Base-by-base conservation (phyloP, 176 grass and related monocot genomes). In the Areca catechu region DNA sequence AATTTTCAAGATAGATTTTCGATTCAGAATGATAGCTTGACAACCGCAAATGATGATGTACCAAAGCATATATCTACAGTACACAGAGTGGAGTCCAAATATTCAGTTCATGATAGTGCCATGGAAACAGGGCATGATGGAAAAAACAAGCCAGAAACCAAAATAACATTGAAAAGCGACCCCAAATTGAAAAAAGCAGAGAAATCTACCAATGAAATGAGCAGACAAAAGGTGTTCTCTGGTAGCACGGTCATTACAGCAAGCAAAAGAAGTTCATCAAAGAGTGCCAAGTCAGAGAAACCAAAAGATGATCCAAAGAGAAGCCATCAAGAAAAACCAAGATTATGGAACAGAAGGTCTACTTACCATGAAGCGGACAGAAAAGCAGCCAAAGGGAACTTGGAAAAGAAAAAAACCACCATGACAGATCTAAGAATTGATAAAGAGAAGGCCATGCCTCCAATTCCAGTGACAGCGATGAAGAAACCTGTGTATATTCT, bases 191-290 rank as follows among this genome's bases (percentile, higher is more conserved):
- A 28, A 49, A 72, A 54, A 43, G 51, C 56, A 66, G 52, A 71
- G 52, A 61, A 56, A 60, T 63, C 24, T 1, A 65, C 16, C 3
- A 60, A 77, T 17, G 76, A 89, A 67, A 20, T 74, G 18, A 67
- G 69, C 50, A 77, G n/a, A 43, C 34, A 43, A 55, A 76, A 48
- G 79, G 71, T 27, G 74, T 56, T 48, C 48, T 58, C 21, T 71
- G 18, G 20, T 7, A 50, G 60, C 62, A 54, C 29, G 20, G 53
- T 53, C 22, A 15, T 10, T 57, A 51, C 34, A 57, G 51, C 51
- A 71, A 57, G 9, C 60, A 62, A 4, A 29, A 28, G 71, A 23
- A 22, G 17, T 70, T 54, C 23, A 67, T 51, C 20, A 54, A 73
- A 74, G 49, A 71, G 70, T 65, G 23, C 3, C 10, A 66, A 81